Percentiles rank a stretch among this genome's conserved stretches.
These are phyloP conservation scores for Psilocybe cubensis DNA, from an alignment of 768 basidiomycete genomes.

Conservation along the genomic window DNA sequence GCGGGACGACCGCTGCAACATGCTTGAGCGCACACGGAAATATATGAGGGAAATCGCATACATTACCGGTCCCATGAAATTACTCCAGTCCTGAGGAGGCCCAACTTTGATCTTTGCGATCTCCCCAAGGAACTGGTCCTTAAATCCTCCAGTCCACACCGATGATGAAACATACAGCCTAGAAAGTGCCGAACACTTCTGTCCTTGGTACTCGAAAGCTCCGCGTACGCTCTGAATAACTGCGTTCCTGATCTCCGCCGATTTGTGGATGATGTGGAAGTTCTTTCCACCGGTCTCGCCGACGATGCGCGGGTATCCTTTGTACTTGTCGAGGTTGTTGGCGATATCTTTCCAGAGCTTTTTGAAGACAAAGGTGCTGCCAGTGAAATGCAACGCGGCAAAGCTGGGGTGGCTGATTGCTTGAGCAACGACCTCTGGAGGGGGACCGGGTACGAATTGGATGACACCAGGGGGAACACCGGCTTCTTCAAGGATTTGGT, in stretches of 20 bases:
- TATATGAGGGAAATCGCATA: constrained; percentile 29
- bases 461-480: constrained; percentile 94
- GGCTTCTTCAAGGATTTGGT: constrained; percentile 92
- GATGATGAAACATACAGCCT: constrained; percentile 89
- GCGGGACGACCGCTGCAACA: constrained; percentile 73
- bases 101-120: constrained; percentile 88
- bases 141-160: constrained; percentile 86
- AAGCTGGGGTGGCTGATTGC: constrained; percentile 81
- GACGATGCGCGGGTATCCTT: constrained; percentile 90
- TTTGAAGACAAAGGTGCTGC: constrained; percentile 93
- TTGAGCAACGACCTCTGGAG: constrained; percentile 83
- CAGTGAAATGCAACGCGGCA: constrained; percentile 94
- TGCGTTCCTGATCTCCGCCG: constrained; percentile 88
- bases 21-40: background rate
- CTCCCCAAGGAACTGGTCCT: constrained; percentile 74
- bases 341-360: constrained; percentile 97
- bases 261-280: constrained; percentile 91
- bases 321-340: constrained; percentile 84
- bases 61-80: constrained; percentile 99
- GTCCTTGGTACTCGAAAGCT: constrained; percentile 98
- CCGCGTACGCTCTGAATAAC: constrained; percentile 86
- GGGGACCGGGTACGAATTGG: constrained; percentile 93
- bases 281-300: constrained; percentile 99
- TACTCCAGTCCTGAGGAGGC: constrained; percentile 67
- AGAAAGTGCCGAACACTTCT: constrained; percentile 96